Conservation (phyloP, 805 yeast species). For the Kuraishia floccosa region DNA sequence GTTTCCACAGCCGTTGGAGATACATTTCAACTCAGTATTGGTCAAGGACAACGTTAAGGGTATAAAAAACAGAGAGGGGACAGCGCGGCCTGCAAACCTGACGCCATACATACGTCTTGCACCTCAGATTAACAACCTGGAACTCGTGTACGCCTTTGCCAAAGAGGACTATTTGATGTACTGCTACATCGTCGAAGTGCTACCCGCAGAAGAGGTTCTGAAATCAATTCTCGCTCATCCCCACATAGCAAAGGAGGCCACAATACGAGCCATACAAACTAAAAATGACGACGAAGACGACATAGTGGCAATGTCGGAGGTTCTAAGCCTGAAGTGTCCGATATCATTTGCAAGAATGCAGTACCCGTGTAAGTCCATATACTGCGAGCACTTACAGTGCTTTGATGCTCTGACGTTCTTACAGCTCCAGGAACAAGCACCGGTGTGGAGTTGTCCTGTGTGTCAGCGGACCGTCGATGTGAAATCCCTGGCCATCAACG, state of each 20-base stretch:
- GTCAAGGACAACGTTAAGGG: slow-evolving; percentile 57
- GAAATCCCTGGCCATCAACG: slow-evolving; percentile 60
- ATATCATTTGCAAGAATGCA: slow-evolving; percentile 60
- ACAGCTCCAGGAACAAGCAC: slow-evolving; percentile 64
- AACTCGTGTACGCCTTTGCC: slow-evolving; percentile 49
- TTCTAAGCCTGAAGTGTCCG: slow-evolving; percentile 68
- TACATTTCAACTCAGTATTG: slow-evolving; percentile 42
- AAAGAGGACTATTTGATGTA: slow-evolving; percentile 36
- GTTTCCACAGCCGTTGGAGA: slow-evolving; percentile 66
- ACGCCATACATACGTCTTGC: slow-evolving; percentile 32
- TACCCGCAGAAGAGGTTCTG: slow-evolving; percentile 28
- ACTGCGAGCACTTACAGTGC: slow-evolving; percentile 78
- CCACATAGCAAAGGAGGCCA: slow-evolving; percentile 39
- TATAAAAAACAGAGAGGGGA: slow-evolving; percentile 63
- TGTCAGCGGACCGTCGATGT: slow-evolving; percentile 46
- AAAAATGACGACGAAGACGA: slow-evolving; percentile 48
- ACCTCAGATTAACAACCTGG: slow-evolving; percentile 28
- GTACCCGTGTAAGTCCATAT: slow-evolving; percentile 58
- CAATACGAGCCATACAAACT: slow-evolving; percentile 32
- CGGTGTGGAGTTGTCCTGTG: slow-evolving; percentile 85
- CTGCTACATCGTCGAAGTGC: slow-evolving; percentile 45
- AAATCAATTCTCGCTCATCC: slow-evolving; percentile 29
- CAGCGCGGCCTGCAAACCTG: slow-evolving; percentile 74
- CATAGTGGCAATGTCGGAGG: slow-evolving; percentile 57
- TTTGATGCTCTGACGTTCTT: slow-evolving; percentile 74